Evolutionary conservation across 2,329 filamentous ascomycete genomes (phyloP), one percentile per base, ranked within the genome.

Genomic region (Coniochaeta sp.): DNA sequence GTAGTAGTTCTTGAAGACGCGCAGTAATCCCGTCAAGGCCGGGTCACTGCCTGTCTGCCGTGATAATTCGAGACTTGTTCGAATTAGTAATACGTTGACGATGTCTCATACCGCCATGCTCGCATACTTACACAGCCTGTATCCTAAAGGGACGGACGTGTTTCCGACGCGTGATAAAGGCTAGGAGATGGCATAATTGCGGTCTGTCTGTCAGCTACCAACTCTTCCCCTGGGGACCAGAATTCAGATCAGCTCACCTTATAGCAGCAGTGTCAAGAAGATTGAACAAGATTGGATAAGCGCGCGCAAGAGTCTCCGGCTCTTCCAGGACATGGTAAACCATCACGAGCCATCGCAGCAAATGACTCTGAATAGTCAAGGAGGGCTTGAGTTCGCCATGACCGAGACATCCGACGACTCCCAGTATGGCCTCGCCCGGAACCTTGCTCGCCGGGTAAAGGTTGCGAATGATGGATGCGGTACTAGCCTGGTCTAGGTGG

Each of bases 1-100:
- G 61, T 92, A 95, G 67, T 92, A 95, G 64, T 92, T 89, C 64
- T 94, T 94, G 71, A 86, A 95, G n/a, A 92, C 82, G 51, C 86
- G 81, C 48, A 95, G 72, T 16, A 95, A 73, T 3, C 87, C 87
- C 32, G 87, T 76, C 31, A 95, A 71, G 49, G 83, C 79, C 48
- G 85, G 86, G 52, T 95, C 90, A 61, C 87, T 86, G 16, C 85
- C 85, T 4, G 75, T 79, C 60, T 82, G 79, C 40, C 81, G 70
- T 3, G 79, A 78, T 30, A 85, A 65, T 32, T 73, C 72, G 56
- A 86, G 71, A 48, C 81, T 85, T 31, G 16, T 12, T 7, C n/a
- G 26, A 13, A 26, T 48, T 20, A 48, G 45, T 12, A 10, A 6
- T 18, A 14, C 28, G n/a, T 28, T n/a, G 6, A 8, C 18, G 14